A percentile compares a stretch with the other conserved stretches of the same genome.
These are phyloP conservation scores for Eucalyptus fibrosa DNA, from an alignment of 345 rosid species.

Conservation along the genomic window DNA sequence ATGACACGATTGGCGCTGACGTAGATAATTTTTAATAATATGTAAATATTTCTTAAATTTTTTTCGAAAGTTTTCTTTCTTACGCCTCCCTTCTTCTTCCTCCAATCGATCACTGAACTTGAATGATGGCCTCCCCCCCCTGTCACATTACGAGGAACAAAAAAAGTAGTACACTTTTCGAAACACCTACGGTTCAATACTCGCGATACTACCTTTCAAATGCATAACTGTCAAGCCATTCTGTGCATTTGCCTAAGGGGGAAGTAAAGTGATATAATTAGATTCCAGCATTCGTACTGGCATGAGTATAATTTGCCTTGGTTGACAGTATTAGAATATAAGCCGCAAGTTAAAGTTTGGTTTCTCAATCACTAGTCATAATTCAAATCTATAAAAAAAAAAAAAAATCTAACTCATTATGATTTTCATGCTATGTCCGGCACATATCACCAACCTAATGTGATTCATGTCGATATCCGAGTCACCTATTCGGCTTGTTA, in stretches of 20 bases:
- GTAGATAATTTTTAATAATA: no score
- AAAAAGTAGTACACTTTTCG: neutral
- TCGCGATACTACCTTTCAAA: neutral
- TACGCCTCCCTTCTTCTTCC: no score
- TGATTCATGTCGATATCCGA: neutral
- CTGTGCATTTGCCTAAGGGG: neutral
- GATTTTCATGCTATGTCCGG: neutral
- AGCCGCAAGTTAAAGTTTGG: neutral
- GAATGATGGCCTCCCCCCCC: neutral
- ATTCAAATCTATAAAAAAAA: neutral
- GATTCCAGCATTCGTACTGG: no score
- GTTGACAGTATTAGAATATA: neutral
- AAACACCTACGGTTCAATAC: rapidly evolving
- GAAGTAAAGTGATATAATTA: neutral
- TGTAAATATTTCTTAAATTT: no score
- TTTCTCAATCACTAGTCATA: neutral
- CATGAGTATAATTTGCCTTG: neutral
- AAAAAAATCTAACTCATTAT: neutral
- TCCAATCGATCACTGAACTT: rapidly evolving
- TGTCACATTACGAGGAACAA: neutral
- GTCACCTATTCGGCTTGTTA: neutral
- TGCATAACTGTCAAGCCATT: neutral
- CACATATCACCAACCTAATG: neutral
- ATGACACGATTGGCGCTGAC: rapidly evolving
- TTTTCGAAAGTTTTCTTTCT: no score